phyloP scores from a whole-genome alignment of 768 basidiomycete genomes.

The Phaeotremella skinneri region DNA sequence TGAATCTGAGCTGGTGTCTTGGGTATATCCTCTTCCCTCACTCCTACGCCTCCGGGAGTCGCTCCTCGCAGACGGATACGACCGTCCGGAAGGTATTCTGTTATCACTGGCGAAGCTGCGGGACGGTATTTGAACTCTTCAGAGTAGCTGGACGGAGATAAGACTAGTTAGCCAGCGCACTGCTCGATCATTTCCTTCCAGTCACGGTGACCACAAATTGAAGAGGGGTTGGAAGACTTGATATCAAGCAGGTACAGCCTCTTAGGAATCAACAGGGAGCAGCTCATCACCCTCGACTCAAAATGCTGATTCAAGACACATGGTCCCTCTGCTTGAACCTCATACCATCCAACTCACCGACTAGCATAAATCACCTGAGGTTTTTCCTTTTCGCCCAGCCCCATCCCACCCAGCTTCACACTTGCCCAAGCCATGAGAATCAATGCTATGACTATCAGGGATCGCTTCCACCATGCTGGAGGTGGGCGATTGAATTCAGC shows the following conservation, averaged over 20 bases:
- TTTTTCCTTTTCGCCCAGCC: conserved; percentile 38
- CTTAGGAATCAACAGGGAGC: too few species aligned
- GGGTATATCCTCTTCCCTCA: conserved; percentile 43
- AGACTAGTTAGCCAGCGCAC: not conserved
- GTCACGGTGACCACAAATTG: too few species aligned
- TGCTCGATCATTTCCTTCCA: too few species aligned
- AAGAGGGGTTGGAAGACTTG: not conserved
- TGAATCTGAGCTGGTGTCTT: conserved; percentile 32
- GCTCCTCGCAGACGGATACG: conserved; percentile 70
- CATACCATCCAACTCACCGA: conserved; percentile 56
- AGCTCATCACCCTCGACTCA: not conserved
- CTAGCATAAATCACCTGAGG: conserved; percentile 63
- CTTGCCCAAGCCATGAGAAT: conserved; percentile 57
- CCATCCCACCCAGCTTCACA: conserved; percentile 51
- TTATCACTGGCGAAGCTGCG: conserved; percentile 79
- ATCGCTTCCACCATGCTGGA: conserved; percentile 57
- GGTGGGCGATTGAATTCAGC: conserved; percentile 55
- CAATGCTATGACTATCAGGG: conserved; percentile 55
- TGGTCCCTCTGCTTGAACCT: not conserved
- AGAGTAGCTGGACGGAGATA: conserved; percentile 63
- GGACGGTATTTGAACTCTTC: conserved; percentile 77
- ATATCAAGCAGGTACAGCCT: not conserved
- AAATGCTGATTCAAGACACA: not conserved
- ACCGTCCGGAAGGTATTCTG: conserved; percentile 71
- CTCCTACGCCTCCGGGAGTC: conserved; percentile 53